phyloP scores from a whole-genome alignment of 75 land plant genomes.

The Selaginella moellendorffii region DNA sequence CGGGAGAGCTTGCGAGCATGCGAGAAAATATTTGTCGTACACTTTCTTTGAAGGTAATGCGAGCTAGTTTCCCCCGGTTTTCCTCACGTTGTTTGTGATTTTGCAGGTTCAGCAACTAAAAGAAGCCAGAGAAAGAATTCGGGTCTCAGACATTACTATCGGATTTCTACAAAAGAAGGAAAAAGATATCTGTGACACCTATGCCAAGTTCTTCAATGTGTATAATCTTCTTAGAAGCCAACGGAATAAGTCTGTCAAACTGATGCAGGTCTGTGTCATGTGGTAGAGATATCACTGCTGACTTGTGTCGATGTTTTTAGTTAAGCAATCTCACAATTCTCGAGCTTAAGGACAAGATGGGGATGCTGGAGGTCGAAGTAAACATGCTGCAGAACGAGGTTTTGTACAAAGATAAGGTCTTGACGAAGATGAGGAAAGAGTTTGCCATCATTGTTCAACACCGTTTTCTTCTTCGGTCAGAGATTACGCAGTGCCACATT shows the following conservation, averaged over 20 bases:
- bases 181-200: constrained; percentile 11
- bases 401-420: constrained; percentile 18
- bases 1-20: constrained; percentile 18
- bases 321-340: constrained; percentile 15
- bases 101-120: constrained; percentile 17
- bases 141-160: constrained; percentile 1
- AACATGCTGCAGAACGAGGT: constrained; percentile 21
- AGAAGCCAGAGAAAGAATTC: constrained; percentile 14
- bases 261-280: constrained; percentile 14
- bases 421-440: constrained; percentile 15
- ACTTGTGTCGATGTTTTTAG: too few species aligned
- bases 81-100: not conserved
- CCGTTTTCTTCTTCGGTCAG: constrained; percentile 12
- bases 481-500: constrained; percentile 6
- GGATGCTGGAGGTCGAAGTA: constrained; percentile 10
- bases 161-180: constrained; percentile 14
- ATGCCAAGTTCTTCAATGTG: constrained; percentile 9
- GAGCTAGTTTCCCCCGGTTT: too few species aligned
- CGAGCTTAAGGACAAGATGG: constrained; percentile 24
- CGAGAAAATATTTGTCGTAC: constrained; percentile 13
- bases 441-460: constrained; percentile 15
- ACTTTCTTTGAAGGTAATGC: constrained; percentile 23
- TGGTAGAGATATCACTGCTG: too few species aligned
- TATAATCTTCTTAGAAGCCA: constrained; percentile 20
- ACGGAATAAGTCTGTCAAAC: constrained; percentile 20